These are phyloP conservation scores for Chimonanthus salicifolius DNA, from an alignment of 164 flowering plant genomes.

Conservation along the genomic window DNA sequence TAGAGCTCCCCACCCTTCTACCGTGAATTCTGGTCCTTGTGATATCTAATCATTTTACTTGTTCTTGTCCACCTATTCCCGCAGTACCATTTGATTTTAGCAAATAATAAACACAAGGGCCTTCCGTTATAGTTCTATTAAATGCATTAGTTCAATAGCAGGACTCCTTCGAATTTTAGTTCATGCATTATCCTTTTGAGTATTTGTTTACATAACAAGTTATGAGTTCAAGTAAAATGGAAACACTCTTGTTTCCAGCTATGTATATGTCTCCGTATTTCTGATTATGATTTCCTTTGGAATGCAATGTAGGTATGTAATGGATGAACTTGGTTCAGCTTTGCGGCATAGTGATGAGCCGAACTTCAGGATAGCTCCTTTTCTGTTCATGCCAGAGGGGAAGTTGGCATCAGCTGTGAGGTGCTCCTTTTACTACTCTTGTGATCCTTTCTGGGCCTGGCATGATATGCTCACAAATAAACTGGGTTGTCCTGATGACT, in stretches of 20 bases:
- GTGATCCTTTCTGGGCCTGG: not conserved
- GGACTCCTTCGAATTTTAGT: too few relatives aligned
- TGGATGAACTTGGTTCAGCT: constrained; percentile 99
- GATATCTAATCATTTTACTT: too few relatives aligned
- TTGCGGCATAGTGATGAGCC: constrained; percentile 90
- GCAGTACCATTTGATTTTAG: too few relatives aligned
- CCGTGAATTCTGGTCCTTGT: too few relatives aligned
- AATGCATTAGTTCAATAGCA: not conserved
- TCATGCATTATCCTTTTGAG: not conserved
- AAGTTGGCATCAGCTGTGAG: constrained; percentile 83
- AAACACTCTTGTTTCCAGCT: not conserved
- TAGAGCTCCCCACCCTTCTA: too few relatives aligned
- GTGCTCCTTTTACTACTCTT: constrained; percentile 25
- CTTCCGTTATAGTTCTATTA: not conserved
- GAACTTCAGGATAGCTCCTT: constrained; percentile 86
- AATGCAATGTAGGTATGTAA: constrained; percentile 64
- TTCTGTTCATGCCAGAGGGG: constrained; percentile 93
- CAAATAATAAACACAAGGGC: not conserved
- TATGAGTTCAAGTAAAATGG: not conserved
- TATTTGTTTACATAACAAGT: not conserved
- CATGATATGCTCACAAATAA: constrained; percentile 1
- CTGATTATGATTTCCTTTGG: constrained; percentile 1
- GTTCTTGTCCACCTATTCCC: too few relatives aligned
- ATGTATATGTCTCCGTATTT: not conserved
- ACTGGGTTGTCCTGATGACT: not conserved